Percentiles rank a stretch among this genome's conserved stretches.
phyloP scores from a whole-genome alignment of 495 filamentous ascomycete species.

The Penicillium soppii region DNA sequence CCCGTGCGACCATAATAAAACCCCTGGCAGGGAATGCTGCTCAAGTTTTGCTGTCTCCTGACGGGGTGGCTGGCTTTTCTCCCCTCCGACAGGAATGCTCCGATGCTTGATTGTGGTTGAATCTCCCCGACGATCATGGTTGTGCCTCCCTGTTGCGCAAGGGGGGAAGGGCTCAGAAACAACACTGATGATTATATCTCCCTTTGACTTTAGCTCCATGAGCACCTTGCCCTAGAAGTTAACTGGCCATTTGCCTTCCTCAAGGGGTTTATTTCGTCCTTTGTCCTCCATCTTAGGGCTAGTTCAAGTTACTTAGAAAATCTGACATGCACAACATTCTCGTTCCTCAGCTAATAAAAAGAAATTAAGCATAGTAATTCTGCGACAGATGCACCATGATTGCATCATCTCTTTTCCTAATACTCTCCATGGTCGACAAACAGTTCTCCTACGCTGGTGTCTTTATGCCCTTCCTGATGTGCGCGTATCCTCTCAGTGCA shows the following conservation, averaged over 20 bases:
- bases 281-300: too few relatives aligned
- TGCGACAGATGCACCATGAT: too few relatives aligned
- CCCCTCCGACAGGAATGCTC: conserved; percentile 16
- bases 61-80: conserved; percentile 9
- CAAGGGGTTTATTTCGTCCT: neutral
- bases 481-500: too few relatives aligned
- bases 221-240: neutral
- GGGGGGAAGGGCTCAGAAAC: conserved; percentile 7
- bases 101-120: conserved; percentile 16
- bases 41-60: neutral
- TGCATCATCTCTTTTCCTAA: too few relatives aligned
- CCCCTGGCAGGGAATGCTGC: conserved; percentile 17
- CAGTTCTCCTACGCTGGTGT: too few relatives aligned
- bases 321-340: too few relatives aligned
- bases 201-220: neutral
- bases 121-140: conserved; percentile 21
- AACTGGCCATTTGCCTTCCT: neutral
- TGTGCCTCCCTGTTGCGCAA: conserved; percentile 19
- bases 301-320: too few relatives aligned
- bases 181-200: neutral
- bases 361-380: too few relatives aligned
- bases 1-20: conserved; percentile 9
- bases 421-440: too few relatives aligned
- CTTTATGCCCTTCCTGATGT: too few relatives aligned
- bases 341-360: too few relatives aligned